These are phyloP conservation scores for Biscutella laevigata DNA, from an alignment of 441 rosid species.

Conservation along the genomic window DNA sequence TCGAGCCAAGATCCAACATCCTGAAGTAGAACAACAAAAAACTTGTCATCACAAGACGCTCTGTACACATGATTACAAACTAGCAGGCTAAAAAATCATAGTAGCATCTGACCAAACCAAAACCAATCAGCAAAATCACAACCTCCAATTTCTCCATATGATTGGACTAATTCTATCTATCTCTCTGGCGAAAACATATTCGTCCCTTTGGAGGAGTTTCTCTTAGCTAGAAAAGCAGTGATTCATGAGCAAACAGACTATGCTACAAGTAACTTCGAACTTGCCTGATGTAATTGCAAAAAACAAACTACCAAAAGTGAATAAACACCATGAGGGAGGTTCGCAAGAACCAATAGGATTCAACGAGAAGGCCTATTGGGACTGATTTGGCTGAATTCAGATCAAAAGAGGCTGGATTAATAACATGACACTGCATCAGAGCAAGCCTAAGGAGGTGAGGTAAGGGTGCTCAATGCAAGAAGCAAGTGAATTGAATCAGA, in stretches of 20 bases:
- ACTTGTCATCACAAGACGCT: slow-evolving; percentile 11
- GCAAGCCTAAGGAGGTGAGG: not conserved
- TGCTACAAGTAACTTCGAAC: not conserved
- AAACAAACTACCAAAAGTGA: not conserved
- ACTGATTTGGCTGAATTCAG: not conserved
- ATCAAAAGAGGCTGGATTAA: not conserved
- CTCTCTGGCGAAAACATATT: too few species aligned
- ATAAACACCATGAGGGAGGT: not conserved
- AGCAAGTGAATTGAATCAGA: not conserved
- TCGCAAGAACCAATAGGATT: not conserved
- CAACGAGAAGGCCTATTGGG: too few species aligned
- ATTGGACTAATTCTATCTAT: not conserved
- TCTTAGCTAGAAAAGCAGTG: not conserved
- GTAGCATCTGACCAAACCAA: not conserved
- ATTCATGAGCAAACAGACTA: not conserved
- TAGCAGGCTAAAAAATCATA: not conserved
- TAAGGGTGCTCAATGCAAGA: slow-evolving; percentile 1
- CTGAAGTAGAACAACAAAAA: slow-evolving; percentile 31
- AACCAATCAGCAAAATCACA: not conserved
- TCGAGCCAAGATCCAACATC: slow-evolving; percentile 98
- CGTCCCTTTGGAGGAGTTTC: too few species aligned
- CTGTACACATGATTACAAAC: not conserved
- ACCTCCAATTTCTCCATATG: not conserved
- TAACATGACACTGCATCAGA: not conserved
- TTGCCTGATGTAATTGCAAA: not conserved